Evolutionary conservation across 2,329 filamentous ascomycete species (phyloP).

Genomic region (Apiospora aurea): DNA sequence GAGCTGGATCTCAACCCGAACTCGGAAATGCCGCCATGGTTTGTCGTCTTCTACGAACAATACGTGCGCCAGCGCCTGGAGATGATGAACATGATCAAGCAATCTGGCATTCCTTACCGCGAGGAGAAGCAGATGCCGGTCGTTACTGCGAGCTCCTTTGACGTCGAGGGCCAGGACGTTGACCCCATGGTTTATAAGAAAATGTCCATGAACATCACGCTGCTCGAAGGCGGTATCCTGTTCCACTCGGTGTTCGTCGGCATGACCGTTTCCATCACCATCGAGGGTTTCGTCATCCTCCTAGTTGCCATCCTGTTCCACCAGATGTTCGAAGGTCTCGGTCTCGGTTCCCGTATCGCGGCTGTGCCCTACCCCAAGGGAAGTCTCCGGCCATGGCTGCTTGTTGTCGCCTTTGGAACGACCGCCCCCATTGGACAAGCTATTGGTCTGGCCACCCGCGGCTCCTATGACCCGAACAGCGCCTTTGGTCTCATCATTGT

Average conservation of each 20-base stretch:
- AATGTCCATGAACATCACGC: slow-evolving; percentile 74
- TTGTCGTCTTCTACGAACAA: slow-evolving; percentile 68
- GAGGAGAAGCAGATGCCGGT: slow-evolving; percentile 39
- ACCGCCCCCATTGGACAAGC: slow-evolving; percentile 71
- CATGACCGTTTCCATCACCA: slow-evolving; percentile 74
- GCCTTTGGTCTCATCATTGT: slow-evolving; percentile 70
- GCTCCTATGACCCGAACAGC: slow-evolving; percentile 67
- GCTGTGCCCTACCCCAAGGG: slow-evolving; percentile 65
- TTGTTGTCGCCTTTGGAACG: slow-evolving; percentile 68
- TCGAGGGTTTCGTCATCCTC: slow-evolving; percentile 70
- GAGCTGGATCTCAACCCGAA: slow-evolving; percentile 40
- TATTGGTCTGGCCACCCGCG: slow-evolving; percentile 64
- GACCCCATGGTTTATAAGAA: slow-evolving; percentile 61
- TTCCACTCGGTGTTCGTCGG: slow-evolving; percentile 82
- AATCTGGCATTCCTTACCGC: slow-evolving; percentile 36
- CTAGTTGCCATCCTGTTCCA: slow-evolving; percentile 76
- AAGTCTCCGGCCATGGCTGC: slow-evolving; percentile 65
- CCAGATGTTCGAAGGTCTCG: slow-evolving; percentile 73
- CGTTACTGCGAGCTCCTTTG: slow-evolving; percentile 47
- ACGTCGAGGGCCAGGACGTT: slow-evolving; percentile 53
- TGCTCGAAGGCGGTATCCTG: slow-evolving; percentile 79
- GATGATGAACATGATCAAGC: slow-evolving; percentile 61
- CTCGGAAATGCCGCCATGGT: slow-evolving; percentile 66
- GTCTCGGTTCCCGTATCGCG: slow-evolving; percentile 74
- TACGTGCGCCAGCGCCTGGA: slow-evolving; percentile 67